Conservation (phyloP, 2,329 filamentous ascomycete species). For the Zymoseptoria brevis region DNA sequence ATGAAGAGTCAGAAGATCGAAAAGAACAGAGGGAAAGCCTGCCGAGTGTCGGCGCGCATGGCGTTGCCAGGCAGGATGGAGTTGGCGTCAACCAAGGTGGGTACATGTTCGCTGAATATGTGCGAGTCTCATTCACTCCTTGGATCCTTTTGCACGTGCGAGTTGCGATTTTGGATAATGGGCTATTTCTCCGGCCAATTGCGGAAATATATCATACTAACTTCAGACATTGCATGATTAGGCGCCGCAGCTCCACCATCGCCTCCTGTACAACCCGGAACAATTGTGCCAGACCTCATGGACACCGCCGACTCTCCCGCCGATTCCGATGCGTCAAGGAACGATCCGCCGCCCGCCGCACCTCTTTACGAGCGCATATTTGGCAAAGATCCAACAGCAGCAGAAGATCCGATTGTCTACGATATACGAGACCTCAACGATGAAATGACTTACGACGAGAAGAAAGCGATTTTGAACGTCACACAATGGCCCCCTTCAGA, state of each 20-base stretch:
- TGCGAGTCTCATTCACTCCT: neutral
- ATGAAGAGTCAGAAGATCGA: slow-evolving; percentile 53
- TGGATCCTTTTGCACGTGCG: neutral
- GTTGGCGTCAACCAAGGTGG: slow-evolving; percentile 52
- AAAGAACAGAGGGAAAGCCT: slow-evolving; percentile 69
- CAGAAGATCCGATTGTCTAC: slow-evolving; percentile 85
- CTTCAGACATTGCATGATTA: slow-evolving; percentile 4
- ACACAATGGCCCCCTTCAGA: slow-evolving; percentile 73
- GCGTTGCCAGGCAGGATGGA: slow-evolving; percentile 56
- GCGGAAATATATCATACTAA: slow-evolving; percentile 7
- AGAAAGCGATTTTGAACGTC: slow-evolving; percentile 81
- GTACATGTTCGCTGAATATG: slow-evolving; percentile 16
- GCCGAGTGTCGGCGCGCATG: slow-evolving; percentile 53
- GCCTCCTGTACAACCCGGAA: slow-evolving; percentile 25
- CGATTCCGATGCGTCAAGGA: slow-evolving; percentile 47
- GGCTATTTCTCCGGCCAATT: neutral
- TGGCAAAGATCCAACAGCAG: slow-evolving; percentile 85
- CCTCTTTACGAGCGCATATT: slow-evolving; percentile 72
- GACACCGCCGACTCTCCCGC: slow-evolving; percentile 56
- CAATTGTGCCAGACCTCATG: slow-evolving; percentile 39
- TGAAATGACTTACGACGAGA: slow-evolving; percentile 76
- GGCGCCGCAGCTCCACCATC: slow-evolving; percentile 26
- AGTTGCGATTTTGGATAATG: neutral
- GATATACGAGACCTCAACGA: slow-evolving; percentile 71
- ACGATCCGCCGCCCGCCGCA: slow-evolving; percentile 50